phyloP scores from a whole-genome alignment of 2,329 filamentous ascomycete species.

The Penicillium verrucosum region DNA sequence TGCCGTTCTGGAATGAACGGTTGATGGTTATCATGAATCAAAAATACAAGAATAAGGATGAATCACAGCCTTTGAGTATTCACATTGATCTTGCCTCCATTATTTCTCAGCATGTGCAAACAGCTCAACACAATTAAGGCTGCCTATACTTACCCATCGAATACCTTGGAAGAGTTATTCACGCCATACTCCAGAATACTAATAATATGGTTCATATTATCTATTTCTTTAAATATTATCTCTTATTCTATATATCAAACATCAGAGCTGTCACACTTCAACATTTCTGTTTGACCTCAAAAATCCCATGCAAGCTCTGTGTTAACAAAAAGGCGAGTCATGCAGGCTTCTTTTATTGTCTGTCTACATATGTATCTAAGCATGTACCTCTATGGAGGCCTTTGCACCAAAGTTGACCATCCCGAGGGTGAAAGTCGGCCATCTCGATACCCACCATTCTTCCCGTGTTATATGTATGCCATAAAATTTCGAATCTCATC shows the following conservation, averaged over 20 bases:
- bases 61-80: background rate
- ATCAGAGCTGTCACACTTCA: background rate
- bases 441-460: no score
- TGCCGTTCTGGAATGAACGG: slow-evolving; percentile 13
- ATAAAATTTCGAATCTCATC: no score
- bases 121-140: no score
- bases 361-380: no score
- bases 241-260: background rate
- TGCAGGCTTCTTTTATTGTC: background rate
- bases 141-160: background rate
- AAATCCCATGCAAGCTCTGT: background rate
- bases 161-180: background rate
- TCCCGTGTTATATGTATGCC: no score
- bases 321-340: background rate
- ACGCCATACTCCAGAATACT: background rate
- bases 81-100: slow-evolving; percentile 6
- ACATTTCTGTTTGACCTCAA: no score
- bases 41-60: slow-evolving; percentile 4
- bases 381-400: background rate
- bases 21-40: slow-evolving; percentile 10
- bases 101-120: slow-evolving; percentile 7
- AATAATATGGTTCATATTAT: background rate
- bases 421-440: background rate
- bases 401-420: background rate
- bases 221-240: background rate